Evolutionary conservation across 163 green algal species (phyloP).

Genomic region (Picocystis sp.): DNA sequence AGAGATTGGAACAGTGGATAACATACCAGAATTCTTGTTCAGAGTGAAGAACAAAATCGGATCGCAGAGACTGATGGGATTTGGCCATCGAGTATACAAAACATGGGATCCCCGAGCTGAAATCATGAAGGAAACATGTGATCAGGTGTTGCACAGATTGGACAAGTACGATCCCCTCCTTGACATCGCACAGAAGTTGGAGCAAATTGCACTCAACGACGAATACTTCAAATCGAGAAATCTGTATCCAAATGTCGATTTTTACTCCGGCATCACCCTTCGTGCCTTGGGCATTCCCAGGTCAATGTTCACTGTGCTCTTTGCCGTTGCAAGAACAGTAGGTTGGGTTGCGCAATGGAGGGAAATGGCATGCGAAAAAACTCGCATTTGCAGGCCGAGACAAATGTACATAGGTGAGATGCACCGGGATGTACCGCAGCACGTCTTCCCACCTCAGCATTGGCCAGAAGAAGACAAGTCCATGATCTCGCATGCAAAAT

Average conservation of each 20-base stretch:
- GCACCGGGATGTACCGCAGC: too few species aligned
- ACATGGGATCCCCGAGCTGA: slow-evolving; percentile 47
- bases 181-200: slow-evolving; percentile 62
- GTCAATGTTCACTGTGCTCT: slow-evolving; percentile 59
- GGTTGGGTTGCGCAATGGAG: slow-evolving; percentile 35
- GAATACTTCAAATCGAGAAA: slow-evolving; percentile 81
- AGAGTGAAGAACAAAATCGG: not conserved
- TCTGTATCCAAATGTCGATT: slow-evolving; percentile 99
- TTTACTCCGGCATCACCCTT: slow-evolving; percentile 93
- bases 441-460: too few species aligned
- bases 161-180: slow-evolving; percentile 33
- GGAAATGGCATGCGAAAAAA: not conserved
- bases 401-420: too few species aligned
- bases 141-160: slow-evolving; percentile 31
- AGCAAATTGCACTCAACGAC: slow-evolving; percentile 65
- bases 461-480: too few species aligned
- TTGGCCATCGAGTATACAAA: slow-evolving; percentile 42
- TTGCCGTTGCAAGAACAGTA: slow-evolving; percentile 16
- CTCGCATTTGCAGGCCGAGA: too few species aligned
- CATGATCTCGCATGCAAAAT: too few species aligned
- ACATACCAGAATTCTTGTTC: slow-evolving; percentile 23
- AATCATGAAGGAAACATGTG: slow-evolving; percentile 35
- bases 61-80: slow-evolving; percentile 21
- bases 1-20: slow-evolving; percentile 18
- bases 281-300: slow-evolving; percentile 47